Base-by-base conservation (phyloP, 73 alveolate genomes). In the Paramecium sonneborni region DNA sequence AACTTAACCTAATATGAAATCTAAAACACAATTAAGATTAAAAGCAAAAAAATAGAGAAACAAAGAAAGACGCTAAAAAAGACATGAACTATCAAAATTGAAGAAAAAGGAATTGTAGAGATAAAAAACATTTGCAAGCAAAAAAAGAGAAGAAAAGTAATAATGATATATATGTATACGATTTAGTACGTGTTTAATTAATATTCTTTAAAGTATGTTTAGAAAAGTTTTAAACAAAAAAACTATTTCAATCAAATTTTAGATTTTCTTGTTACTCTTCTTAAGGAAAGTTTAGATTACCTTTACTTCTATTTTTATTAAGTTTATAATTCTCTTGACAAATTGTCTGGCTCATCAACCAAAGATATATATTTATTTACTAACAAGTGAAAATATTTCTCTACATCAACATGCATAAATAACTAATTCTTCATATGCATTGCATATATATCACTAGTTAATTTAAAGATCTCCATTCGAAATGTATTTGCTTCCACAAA, bases 61-160 rank as follows among this genome's bases (percentile, higher is more conserved):
- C 55, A 43, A 79, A 34, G 90, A 79, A 79, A 79, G 90, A 46
- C 23, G 90, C 10, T 21, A 24, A 46, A 79, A 79, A 34, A 79
- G 72, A 34, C 20, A 39, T 24, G 26, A 79, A 79, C 15, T 79
- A 46, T 18, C 2, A 14, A 79, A 79, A 24, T 39, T 43, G 18
- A 79, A 79, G 90, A 43, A 79, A 24, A 79, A 46, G 28, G 44
- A 79, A 41, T 23, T 20, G 30, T 18, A 79, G 41, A 79, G 90
- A 44, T 9, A 41, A 34, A 79, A 44, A 79, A 79, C 90, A 24
- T 79, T 43, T 46, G 90, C 90, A 62, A 62, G 84, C 20, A 30
- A 79, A 34, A 79, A 79, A 79, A 79, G 55, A 41, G 57, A 72
- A 72, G 86, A 72, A n/a, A 0, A 72, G 35, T 72, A 37, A 72